These are phyloP conservation scores for Aleurites moluccanus DNA, from an alignment of 441 rosid genomes.

Conservation along the genomic window DNA sequence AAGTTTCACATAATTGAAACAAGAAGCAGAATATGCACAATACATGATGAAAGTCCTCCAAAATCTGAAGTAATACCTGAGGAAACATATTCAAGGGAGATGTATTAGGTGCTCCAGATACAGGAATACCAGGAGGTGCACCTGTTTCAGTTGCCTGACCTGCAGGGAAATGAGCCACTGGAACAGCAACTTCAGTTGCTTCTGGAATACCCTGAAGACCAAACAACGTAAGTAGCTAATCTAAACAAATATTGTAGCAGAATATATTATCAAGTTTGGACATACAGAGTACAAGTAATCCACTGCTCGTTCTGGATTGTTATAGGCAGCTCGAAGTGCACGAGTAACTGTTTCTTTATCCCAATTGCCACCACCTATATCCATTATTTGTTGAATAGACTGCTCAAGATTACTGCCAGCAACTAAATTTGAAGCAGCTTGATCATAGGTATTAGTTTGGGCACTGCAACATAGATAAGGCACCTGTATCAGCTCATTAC, in stretches of 20 bases:
- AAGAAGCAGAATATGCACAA: constrained; percentile 6
- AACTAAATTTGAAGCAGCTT: constrained; percentile 86
- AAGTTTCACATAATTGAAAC: constrained; percentile 23
- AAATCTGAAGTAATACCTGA: constrained; percentile 50
- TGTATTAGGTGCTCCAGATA: constrained; percentile 79
- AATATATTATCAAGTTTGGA: constrained; percentile 10
- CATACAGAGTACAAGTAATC: constrained; percentile 90
- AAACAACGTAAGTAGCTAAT: constrained; percentile 26
- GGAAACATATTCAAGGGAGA: constrained; percentile 97
- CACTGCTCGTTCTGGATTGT: constrained; percentile 96
- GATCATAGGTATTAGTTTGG: constrained; percentile 54
- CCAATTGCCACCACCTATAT: constrained; percentile 97
- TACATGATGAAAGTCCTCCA: constrained; percentile 12
- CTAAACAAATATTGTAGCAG: constrained; percentile 5
- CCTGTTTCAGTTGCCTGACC: constrained; percentile 56
- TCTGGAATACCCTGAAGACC: constrained; percentile 87
- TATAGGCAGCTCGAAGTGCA: constrained; percentile 95
- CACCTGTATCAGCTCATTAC: too few relatives aligned
- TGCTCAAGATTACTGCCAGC: constrained; percentile 71
- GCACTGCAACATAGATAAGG: constrained; percentile 48
- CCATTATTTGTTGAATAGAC: constrained; percentile 81
- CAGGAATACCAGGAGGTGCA: constrained; percentile 48
- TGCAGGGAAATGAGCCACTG: constrained; percentile 38
- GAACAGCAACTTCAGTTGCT: constrained; percentile 73
- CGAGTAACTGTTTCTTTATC: constrained; percentile 85